Conservation (phyloP, 2,329 filamentous ascomycete genomes). For the Phialemoniopsis sp. region DNA sequence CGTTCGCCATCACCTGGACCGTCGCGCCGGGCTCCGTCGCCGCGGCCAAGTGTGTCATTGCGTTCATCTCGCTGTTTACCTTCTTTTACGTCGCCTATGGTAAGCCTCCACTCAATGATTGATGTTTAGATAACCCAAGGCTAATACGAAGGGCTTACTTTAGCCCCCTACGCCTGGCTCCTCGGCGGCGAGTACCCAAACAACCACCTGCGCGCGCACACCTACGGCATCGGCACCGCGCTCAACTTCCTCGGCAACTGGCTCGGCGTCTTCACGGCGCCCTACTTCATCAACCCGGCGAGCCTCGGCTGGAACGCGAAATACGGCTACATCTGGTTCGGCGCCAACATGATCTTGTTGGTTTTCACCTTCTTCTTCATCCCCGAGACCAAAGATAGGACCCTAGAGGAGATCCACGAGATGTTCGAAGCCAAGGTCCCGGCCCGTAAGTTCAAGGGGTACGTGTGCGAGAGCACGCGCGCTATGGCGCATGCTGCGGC, state of each 20-base stretch:
- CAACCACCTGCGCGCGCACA: conserved; percentile 31
- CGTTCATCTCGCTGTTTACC: conserved; percentile 23
- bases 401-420: conserved; percentile 43
- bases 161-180: conserved; percentile 31
- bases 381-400: conserved; percentile 39
- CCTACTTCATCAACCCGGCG: conserved; percentile 37
- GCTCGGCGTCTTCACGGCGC: conserved; percentile 31
- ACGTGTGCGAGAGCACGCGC: conserved; percentile 4
- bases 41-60: conserved; percentile 20
- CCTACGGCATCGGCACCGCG: conserved; percentile 29
- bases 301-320: conserved; percentile 28
- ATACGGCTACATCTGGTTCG: conserved; percentile 36
- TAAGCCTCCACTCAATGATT: conserved; percentile 7
- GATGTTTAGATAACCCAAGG: no score
- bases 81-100: conserved; percentile 28
- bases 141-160: no score
- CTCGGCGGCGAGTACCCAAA: conserved; percentile 32
- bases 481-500: conserved; percentile 4
- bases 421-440: conserved; percentile 25
- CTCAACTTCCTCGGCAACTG: conserved; percentile 34
- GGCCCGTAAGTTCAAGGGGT: conserved; percentile 10
- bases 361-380: conserved; percentile 39
- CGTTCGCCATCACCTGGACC: conserved; percentile 24
- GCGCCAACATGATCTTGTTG: conserved; percentile 24
- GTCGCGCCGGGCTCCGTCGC: conserved; percentile 13